Percentiles rank a stretch among this genome's conserved stretches.
These are phyloP conservation scores for Byssothecium circinans DNA, from an alignment of 2,329 filamentous ascomycete species.

Conservation along the genomic window DNA sequence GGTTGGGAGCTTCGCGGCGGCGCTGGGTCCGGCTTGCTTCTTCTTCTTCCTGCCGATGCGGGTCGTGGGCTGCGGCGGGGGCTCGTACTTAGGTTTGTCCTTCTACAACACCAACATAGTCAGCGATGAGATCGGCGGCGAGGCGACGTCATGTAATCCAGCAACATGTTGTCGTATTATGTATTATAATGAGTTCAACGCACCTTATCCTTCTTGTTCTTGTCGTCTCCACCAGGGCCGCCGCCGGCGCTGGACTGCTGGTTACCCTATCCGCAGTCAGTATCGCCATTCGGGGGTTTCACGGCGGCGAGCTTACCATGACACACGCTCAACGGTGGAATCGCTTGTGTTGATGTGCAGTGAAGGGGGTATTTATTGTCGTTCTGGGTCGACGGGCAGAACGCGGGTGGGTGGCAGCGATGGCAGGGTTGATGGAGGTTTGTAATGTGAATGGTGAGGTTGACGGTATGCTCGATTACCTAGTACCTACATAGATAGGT, in stretches of 20 bases:
- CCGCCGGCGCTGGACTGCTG: conserved; percentile 84
- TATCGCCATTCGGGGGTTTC: conserved; percentile 38
- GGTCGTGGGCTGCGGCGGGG: conserved; percentile 93
- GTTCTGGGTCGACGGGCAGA: background rate
- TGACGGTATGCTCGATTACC: conserved; percentile 26
- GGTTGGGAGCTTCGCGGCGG: conserved; percentile 89
- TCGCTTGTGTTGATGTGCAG: background rate
- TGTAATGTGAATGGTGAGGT: conserved; percentile 34
- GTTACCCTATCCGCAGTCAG: conserved; percentile 63
- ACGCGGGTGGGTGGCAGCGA: conserved; percentile 15
- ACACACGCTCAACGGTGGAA: conserved; percentile 21
- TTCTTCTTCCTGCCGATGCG: conserved; percentile 98
- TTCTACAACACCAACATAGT: conserved; percentile 65
- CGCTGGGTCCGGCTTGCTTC: conserved; percentile 89
- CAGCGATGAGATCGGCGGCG: conserved; percentile 15
- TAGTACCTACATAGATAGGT: too few species aligned
- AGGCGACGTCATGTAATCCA: conserved; percentile 11
- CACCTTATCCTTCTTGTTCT: conserved; percentile 83
- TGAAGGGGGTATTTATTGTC: background rate
- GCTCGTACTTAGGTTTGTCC: conserved; percentile 99
- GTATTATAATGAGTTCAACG: conserved; percentile 3
- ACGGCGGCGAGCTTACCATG: conserved; percentile 37
- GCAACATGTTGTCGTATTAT: background rate
- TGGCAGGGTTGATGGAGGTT: conserved; percentile 29
- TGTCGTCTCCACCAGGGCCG: conserved; percentile 70